phyloP scores from a whole-genome alignment of 768 basidiomycete genomes.

The Tulasnella sp. region DNA sequence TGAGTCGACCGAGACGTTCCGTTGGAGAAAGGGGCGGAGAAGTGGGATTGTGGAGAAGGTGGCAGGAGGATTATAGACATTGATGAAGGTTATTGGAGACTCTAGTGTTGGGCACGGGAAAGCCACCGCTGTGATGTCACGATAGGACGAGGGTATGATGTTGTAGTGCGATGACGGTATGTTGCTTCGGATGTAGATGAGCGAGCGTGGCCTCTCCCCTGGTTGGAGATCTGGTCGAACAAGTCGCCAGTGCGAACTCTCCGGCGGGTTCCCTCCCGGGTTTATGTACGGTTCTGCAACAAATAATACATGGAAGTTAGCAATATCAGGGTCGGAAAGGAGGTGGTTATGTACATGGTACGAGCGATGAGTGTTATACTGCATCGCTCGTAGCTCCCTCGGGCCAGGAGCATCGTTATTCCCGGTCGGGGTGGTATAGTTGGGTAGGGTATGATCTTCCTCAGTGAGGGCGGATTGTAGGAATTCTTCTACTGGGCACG shows the following conservation, averaged over 20 bases:
- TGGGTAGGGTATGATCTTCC: neutral
- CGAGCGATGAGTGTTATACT: conserved; percentile 14
- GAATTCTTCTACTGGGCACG: neutral
- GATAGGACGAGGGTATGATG: neutral
- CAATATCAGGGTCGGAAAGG: neutral
- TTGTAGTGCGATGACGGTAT: neutral
- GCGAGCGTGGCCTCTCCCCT: neutral
- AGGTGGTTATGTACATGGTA: conserved; percentile 16
- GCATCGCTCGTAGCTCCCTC: neutral
- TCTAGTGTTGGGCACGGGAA: conserved; percentile 17
- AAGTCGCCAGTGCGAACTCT: neutral
- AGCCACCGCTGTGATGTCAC: conserved; percentile 6
- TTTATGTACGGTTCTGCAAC: conserved; percentile 24
- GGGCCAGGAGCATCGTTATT: neutral
- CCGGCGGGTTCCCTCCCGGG: neutral
- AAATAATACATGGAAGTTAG: conserved; percentile 26
- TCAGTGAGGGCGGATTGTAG: neutral
- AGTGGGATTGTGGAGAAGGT: conserved; percentile 24
- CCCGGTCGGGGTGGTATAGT: neutral
- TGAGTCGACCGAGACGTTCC: neutral
- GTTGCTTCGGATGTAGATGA: conserved; percentile 2
- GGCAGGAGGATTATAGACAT: conserved; percentile 27
- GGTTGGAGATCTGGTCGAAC: neutral
- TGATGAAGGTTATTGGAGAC: conserved; percentile 21
- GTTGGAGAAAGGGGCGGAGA: neutral